Conservation (phyloP, 805 yeast species). For the Wickerhamia fluorescens region DNA sequence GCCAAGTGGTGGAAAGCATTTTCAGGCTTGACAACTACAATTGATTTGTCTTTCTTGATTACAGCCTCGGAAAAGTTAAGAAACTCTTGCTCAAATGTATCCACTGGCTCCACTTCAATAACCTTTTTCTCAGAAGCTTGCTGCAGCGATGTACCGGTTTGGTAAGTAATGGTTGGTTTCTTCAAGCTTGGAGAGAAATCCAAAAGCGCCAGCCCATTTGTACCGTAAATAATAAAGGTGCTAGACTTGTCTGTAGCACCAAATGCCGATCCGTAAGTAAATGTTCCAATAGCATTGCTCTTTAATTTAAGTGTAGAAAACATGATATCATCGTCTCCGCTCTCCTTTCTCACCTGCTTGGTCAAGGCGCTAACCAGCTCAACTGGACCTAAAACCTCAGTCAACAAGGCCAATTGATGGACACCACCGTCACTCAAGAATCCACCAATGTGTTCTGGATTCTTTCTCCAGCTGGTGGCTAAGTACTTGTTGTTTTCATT, state of each 20-base stretch:
- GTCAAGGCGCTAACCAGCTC: constrained; percentile 69
- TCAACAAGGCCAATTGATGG: constrained; percentile 83
- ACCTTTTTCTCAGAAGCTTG: constrained; percentile 47
- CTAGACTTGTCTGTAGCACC: constrained; percentile 74
- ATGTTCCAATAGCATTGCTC: constrained; percentile 69
- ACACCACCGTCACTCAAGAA: constrained; percentile 94
- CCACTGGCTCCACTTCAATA: constrained; percentile 38
- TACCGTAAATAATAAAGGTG: constrained; percentile 67
- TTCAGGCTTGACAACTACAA: constrained; percentile 58
- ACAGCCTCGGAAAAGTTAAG: constrained; percentile 53
- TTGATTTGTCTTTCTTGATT: constrained; percentile 48
- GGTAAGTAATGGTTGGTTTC: constrained; percentile 33
- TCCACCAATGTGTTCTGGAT: constrained; percentile 92
- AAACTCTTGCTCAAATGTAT: constrained; percentile 41
- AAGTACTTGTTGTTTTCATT: constrained; percentile 52
- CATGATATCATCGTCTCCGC: constrained; percentile 79
- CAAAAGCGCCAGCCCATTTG: constrained; percentile 64
- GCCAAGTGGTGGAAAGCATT: constrained; percentile 91
- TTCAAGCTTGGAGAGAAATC: constrained; percentile 50
- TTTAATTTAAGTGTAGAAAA: constrained; percentile 60
- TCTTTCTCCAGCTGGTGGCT: constrained; percentile 76
- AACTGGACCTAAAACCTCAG: constrained; percentile 73
- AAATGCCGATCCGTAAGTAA: constrained; percentile 79
- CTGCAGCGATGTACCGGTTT: constrained; percentile 18
- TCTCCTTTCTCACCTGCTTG: constrained; percentile 63